phyloP scores from a whole-genome alignment of 1,284 basidiomycete species.

The Ustilago crameri region DNA sequence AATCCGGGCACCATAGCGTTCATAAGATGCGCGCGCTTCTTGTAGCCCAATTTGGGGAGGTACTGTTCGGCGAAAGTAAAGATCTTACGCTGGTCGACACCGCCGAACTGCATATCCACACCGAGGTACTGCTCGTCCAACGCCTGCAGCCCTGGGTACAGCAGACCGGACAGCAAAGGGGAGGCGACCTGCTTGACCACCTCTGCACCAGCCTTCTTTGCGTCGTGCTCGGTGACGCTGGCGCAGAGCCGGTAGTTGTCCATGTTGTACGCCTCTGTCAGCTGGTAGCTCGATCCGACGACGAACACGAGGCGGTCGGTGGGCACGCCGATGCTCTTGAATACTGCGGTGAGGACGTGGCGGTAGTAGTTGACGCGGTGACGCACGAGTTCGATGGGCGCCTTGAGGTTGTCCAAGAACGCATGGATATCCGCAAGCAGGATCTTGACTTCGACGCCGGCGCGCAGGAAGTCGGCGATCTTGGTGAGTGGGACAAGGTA shows the following conservation, averaged over 20 bases:
- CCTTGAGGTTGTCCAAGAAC: slow-evolving; percentile 97
- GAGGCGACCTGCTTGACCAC: slow-evolving; percentile 98
- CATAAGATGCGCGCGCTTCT: slow-evolving; percentile 96
- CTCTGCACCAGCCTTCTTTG: slow-evolving; percentile 98
- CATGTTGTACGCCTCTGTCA: slow-evolving; percentile 89
- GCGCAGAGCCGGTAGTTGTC: slow-evolving; percentile 93
- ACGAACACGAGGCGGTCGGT: slow-evolving; percentile 79
- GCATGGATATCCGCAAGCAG: slow-evolving; percentile 94
- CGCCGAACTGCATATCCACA: slow-evolving; percentile 98
- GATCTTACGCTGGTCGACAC: slow-evolving; percentile 98
- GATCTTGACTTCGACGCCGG: slow-evolving; percentile 90
- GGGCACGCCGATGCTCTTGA: slow-evolving; percentile 89
- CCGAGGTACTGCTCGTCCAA: slow-evolving; percentile 96
- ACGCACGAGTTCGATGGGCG: slow-evolving; percentile 90
- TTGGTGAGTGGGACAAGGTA: slow-evolving; percentile 96
- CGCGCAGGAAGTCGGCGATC: slow-evolving; percentile 94
- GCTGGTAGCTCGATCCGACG: slow-evolving; percentile 90
- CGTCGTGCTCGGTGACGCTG: slow-evolving; percentile 91
- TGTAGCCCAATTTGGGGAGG: slow-evolving; percentile 91
- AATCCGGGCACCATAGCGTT: slow-evolving; percentile 98
- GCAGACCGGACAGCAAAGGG: slow-evolving; percentile 86
- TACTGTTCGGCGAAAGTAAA: slow-evolving; percentile 97
- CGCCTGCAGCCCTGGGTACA: slow-evolving; percentile 96
- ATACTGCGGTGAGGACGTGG: slow-evolving; percentile 82
- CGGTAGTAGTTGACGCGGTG: slow-evolving; percentile 93